Conservation (phyloP, 306 rosid genomes). For the Hippophae rhamnoides region DNA sequence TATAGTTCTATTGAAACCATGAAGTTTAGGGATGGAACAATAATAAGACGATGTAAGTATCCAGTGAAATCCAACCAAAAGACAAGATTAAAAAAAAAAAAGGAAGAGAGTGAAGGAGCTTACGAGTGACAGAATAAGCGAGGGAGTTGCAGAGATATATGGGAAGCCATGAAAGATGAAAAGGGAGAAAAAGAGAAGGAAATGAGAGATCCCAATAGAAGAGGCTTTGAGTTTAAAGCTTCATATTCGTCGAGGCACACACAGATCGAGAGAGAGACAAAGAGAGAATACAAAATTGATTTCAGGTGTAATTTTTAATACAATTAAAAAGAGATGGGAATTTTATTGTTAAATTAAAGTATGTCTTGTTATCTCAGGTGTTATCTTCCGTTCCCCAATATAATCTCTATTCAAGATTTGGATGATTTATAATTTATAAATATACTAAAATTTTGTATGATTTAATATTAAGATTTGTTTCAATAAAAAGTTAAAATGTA, state of each 20-base stretch:
- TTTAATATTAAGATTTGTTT: no score
- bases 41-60: no score
- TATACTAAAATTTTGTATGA: no score
- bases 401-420: no score
- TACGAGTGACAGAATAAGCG: constrained; percentile 33
- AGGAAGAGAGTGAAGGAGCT: constrained; percentile 22
- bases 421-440: no score
- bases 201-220: constrained; percentile 6
- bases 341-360: not conserved
- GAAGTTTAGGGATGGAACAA: no score
- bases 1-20: not conserved
- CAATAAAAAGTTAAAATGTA: no score
- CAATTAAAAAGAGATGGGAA: not conserved
- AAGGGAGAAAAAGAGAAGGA: constrained; percentile 8
- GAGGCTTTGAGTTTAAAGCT: constrained; percentile 18
- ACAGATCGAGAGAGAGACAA: constrained; percentile 4
- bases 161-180: constrained; percentile 42
- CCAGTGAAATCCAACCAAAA: no score
- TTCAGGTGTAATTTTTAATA: not conserved
- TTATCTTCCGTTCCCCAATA: not conserved
- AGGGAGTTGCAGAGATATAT: constrained; percentile 26
- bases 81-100: no score
- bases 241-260: constrained; percentile 29
- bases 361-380: not conserved
- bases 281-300: not conserved